phyloP scores from a whole-genome alignment of 2,329 filamentous ascomycete species.

The Fusarium subglutinans region DNA sequence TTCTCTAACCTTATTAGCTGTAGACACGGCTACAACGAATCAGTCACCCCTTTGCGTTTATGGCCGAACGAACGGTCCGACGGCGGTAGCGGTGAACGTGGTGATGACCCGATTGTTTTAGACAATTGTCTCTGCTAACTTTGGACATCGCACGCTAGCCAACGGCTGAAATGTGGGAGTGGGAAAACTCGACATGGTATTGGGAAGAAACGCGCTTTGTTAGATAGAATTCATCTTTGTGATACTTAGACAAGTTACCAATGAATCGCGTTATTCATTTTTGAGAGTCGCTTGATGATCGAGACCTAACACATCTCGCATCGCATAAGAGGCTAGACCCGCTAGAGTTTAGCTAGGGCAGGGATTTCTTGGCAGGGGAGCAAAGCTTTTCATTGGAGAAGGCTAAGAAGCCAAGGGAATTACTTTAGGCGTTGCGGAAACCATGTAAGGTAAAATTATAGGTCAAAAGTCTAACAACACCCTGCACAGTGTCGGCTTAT shows the following conservation, averaged over 20 bases:
- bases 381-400: conserved; percentile 14
- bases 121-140: conserved; percentile 10
- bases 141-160: neutral
- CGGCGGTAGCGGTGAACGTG: conserved; percentile 13
- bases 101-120: conserved; percentile 9
- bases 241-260: neutral
- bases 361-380: conserved; percentile 38
- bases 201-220: neutral
- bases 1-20: neutral
- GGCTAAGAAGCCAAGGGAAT: conserved; percentile 7
- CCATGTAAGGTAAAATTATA: conserved; percentile 28
- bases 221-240: neutral
- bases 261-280: neutral
- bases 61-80: neutral
- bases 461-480: too few species aligned
- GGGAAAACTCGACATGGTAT: neutral
- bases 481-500: too few species aligned
- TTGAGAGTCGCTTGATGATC: neutral
- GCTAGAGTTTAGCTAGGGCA: neutral
- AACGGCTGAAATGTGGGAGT: neutral
- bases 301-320: neutral
- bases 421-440: neutral
- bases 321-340: neutral
- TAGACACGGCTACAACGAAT: neutral
- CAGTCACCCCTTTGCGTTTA: neutral